Evolutionary conservation across 2,329 filamentous ascomycete species (phyloP).

Genomic region (Penicillium concentricum): DNA sequence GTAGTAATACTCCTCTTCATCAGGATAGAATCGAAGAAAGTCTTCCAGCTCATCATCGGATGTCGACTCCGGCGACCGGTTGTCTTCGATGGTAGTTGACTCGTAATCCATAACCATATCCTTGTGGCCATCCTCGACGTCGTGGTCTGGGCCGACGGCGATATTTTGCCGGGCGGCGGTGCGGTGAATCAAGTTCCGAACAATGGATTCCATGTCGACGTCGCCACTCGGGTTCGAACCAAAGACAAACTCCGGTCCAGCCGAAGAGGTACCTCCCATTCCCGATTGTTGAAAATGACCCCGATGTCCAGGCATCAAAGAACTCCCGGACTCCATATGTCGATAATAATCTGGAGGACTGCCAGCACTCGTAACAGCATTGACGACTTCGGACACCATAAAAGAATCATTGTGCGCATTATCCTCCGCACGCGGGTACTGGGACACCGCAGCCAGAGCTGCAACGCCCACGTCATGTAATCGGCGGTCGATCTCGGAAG

Average conservation of each 20-base stretch:
- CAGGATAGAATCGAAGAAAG: constrained; percentile 34
- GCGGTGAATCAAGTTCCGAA: constrained; percentile 21
- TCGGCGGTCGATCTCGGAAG: constrained; percentile 18
- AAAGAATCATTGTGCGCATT: constrained; percentile 18
- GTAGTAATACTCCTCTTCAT: constrained; percentile 25
- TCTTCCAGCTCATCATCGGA: constrained; percentile 33
- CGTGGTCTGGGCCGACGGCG: constrained; percentile 22
- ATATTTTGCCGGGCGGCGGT: constrained; percentile 16
- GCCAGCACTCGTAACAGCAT: constrained; percentile 24
- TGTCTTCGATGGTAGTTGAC: constrained; percentile 13
- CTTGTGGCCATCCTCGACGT: constrained; percentile 14
- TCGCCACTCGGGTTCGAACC: constrained; percentile 5
- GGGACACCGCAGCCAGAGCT: constrained; percentile 31
- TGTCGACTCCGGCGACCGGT: constrained; percentile 13
- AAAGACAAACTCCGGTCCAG: constrained; percentile 21
- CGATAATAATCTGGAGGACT: background rate
- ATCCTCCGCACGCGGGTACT: constrained; percentile 25
- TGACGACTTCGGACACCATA: constrained; percentile 28
- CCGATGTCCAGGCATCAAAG: background rate
- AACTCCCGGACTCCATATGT: constrained; percentile 1
- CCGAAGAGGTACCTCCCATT: background rate
- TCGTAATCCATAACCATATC: constrained; percentile 30
- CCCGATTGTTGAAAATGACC: background rate
- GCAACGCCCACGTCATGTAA: constrained; percentile 27
- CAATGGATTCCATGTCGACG: constrained; percentile 17